These are phyloP conservation scores for Epicoccum nigrum DNA, from an alignment of 2,329 filamentous ascomycete genomes.

Conservation along the genomic window DNA sequence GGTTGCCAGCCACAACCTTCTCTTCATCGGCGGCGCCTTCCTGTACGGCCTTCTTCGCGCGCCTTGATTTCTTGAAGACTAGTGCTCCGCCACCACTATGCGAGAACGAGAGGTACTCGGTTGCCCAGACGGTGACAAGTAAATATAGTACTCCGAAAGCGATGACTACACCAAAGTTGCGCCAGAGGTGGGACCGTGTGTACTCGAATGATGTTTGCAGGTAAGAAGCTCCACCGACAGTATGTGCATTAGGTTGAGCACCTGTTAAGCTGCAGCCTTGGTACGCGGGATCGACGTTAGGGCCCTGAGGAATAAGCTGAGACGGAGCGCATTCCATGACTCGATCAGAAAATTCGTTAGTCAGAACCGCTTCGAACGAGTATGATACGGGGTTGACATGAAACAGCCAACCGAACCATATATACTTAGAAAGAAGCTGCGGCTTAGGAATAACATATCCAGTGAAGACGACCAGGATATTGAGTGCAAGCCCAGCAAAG, in stretches of 20 bases:
- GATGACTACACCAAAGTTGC: conserved; percentile 79
- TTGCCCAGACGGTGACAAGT: conserved; percentile 70
- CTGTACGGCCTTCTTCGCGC: conserved; percentile 61
- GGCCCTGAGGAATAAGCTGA: conserved; percentile 65
- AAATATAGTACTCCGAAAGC: conserved; percentile 79
- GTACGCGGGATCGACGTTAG: conserved; percentile 60
- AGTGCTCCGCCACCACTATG: conserved; percentile 69
- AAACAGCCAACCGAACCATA: conserved; percentile 65
- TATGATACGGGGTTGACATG: conserved; percentile 61
- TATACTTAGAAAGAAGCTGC: conserved; percentile 62
- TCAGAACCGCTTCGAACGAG: conserved; percentile 69
- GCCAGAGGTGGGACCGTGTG: conserved; percentile 64
- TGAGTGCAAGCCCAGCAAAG: conserved; percentile 67
- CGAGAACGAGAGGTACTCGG: conserved; percentile 70
- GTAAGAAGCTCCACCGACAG: conserved; percentile 62
- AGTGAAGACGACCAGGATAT: conserved; percentile 67
- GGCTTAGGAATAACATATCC: conserved; percentile 73
- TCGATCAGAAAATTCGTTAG: conserved; percentile 67
- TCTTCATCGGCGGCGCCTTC: conserved; percentile 63
- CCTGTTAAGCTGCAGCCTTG: conserved; percentile 69
- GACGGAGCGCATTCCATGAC: conserved; percentile 64
- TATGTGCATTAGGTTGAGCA: conserved; percentile 57
- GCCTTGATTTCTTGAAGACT: conserved; percentile 73
- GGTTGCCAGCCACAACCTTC: conserved; percentile 50
- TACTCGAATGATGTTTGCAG: conserved; percentile 63